A percentile compares a stretch with the other conserved stretches of the same genome.
phyloP scores from a whole-genome alignment of 768 basidiomycete species.

The Leccinum obscurum region DNA sequence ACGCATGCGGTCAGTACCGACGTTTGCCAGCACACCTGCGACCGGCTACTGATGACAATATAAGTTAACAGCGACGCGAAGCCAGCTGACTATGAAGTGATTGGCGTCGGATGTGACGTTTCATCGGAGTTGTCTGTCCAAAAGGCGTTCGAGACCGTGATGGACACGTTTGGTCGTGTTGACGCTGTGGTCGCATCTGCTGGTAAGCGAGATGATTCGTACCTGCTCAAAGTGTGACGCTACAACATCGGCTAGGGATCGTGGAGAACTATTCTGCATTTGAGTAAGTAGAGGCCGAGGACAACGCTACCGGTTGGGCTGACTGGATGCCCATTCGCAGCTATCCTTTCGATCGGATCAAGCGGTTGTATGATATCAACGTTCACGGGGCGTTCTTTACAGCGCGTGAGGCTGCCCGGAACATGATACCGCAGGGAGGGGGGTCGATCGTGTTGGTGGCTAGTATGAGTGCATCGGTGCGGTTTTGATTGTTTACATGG shows the following conservation, averaged over 20 bases:
- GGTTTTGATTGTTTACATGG: slow-evolving; percentile 21
- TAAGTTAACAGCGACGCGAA: slow-evolving; percentile 56
- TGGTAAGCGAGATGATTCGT: slow-evolving; percentile 46
- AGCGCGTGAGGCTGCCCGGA: slow-evolving; percentile 91
- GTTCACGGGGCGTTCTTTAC: slow-evolving; percentile 94
- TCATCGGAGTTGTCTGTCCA: slow-evolving; percentile 79
- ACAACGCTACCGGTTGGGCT: slow-evolving; percentile 7
- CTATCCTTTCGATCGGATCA: slow-evolving; percentile 85
- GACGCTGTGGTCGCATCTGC: slow-evolving; percentile 89
- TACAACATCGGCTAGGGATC: slow-evolving; percentile 51
- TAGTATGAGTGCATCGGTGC: slow-evolving; percentile 88
- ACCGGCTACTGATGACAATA: slow-evolving; percentile 30
- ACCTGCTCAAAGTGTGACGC: neutral
- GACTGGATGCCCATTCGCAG: slow-evolving; percentile 35
- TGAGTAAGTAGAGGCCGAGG: slow-evolving; percentile 55
- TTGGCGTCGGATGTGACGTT: slow-evolving; percentile 87
- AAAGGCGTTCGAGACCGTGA: slow-evolving; percentile 63
- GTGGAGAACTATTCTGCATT: slow-evolving; percentile 87
- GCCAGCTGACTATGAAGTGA: slow-evolving; percentile 57
- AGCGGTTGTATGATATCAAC: slow-evolving; percentile 87
- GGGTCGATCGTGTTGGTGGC: slow-evolving; percentile 86
- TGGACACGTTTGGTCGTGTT: slow-evolving; percentile 65
- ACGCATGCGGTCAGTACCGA: slow-evolving; percentile 47
- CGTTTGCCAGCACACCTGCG: slow-evolving; percentile 22
- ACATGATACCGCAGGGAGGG: slow-evolving; percentile 80